Evolutionary conservation across 257 asterid genomes (phyloP).

Genomic region (Ballota nigra): DNA sequence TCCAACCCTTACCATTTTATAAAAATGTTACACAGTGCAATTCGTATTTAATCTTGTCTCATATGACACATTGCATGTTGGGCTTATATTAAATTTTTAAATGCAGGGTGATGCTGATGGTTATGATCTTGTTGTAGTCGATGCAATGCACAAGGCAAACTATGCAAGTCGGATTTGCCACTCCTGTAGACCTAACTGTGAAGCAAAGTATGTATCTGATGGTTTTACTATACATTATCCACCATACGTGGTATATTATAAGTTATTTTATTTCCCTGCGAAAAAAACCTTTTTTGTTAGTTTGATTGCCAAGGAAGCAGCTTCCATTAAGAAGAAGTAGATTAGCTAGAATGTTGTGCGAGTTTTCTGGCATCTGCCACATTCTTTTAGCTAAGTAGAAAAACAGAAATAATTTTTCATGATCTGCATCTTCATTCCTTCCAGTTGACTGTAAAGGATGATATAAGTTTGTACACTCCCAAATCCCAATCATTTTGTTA

Average conservation of each 20-base stretch:
- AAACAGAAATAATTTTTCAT: background rate
- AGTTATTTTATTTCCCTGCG: background rate
- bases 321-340: background rate
- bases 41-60: background rate
- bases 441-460: background rate
- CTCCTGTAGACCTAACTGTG: slow-evolving; percentile 97
- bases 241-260: background rate
- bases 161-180: slow-evolving; percentile 99
- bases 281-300: background rate
- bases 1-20: background rate
- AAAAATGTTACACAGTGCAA: background rate
- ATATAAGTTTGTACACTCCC: background rate
- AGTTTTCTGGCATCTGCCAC: background rate
- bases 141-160: slow-evolving; percentile 99
- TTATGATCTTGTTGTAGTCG: slow-evolving; percentile 93
- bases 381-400: background rate
- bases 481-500: background rate
- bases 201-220: slow-evolving; percentile 81
- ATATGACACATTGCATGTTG: background rate
- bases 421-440: background rate
- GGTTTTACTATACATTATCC: slow-evolving; percentile 12
- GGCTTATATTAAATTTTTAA: slow-evolving; percentile 20
- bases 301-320: background rate
- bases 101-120: slow-evolving; percentile 99
- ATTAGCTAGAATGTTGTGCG: background rate